phyloP scores from a whole-genome alignment of 192 early-diverging fungal genomes.

The Backusella australiensis region DNA sequence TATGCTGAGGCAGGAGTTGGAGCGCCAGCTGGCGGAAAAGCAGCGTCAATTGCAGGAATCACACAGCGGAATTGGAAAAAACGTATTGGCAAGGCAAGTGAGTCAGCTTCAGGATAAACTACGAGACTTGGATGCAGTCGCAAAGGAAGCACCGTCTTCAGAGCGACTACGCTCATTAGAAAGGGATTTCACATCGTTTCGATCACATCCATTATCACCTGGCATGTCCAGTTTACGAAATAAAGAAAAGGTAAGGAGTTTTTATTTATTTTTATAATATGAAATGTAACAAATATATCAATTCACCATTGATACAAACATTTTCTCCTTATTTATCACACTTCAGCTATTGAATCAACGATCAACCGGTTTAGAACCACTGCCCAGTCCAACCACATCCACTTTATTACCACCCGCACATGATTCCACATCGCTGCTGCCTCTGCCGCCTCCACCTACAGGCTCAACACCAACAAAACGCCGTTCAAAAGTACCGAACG shows the following conservation, averaged over 20 bases:
- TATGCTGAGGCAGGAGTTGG: constrained; percentile 16
- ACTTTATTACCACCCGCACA: constrained; percentile 16
- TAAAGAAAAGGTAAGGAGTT: constrained; percentile 25
- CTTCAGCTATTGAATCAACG: constrained; percentile 15
- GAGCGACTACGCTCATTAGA: constrained; percentile 30
- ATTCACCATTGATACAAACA: neutral
- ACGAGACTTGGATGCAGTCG: constrained; percentile 13
- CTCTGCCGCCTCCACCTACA: constrained; percentile 24
- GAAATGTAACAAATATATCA: neutral
- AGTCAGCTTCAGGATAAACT: constrained; percentile 17
- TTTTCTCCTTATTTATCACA: neutral
- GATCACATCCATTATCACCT: constrained; percentile 24
- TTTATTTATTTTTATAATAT: neutral
- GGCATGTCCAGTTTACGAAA: constrained; percentile 9
- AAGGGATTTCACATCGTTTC: constrained; percentile 25
- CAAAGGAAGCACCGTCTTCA: neutral
- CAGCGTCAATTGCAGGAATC: constrained; percentile 20
- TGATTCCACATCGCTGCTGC: constrained; percentile 14
- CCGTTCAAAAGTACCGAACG: constrained; percentile 37
- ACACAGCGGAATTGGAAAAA: constrained; percentile 25
- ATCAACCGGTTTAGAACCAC: constrained; percentile 21
- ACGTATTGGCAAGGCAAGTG: constrained; percentile 25
- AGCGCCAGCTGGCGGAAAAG: constrained; percentile 26
- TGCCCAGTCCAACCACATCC: constrained; percentile 32
- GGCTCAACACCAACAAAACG: constrained; percentile 34